A percentile compares a stretch with the other conserved stretches of the same genome.
Evolutionary conservation across 2,329 filamentous ascomycete species (phyloP).

Genomic region (Monosporascus sp.): DNA sequence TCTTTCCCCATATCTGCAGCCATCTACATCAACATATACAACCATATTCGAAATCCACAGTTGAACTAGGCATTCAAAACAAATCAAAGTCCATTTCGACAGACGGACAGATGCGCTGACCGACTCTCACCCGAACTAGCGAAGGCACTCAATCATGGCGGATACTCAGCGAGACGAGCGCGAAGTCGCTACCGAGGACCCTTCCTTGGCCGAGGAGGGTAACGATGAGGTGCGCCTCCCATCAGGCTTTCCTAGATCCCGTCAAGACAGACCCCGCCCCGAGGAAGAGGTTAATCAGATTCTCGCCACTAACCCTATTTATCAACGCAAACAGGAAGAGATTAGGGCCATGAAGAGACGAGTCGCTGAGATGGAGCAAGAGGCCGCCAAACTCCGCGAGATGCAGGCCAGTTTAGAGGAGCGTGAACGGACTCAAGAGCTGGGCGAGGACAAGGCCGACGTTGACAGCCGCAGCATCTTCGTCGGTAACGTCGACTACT

Average conservation of each 20-base stretch:
- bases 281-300: slow-evolving; percentile 8
- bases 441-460: slow-evolving; percentile 91
- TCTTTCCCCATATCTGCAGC: background rate
- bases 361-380: slow-evolving; percentile 86
- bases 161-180: slow-evolving; percentile 21
- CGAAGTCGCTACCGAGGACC: slow-evolving; percentile 24
- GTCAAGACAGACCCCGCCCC: slow-evolving; percentile 1
- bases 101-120: background rate
- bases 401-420: slow-evolving; percentile 85
- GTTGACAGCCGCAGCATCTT: slow-evolving; percentile 95
- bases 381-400: slow-evolving; percentile 78
- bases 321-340: slow-evolving; percentile 52
- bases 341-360: slow-evolving; percentile 83
- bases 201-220: slow-evolving; percentile 35
- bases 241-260: slow-evolving; percentile 9
- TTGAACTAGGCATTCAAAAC: too few species aligned
- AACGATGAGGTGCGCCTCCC: slow-evolving; percentile 41
- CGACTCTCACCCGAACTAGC: background rate
- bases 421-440: slow-evolving; percentile 75
- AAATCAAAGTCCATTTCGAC: too few species aligned
- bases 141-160: slow-evolving; percentile 16
- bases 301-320: slow-evolving; percentile 16
- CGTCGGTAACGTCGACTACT: slow-evolving; percentile 98
- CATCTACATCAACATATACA: too few species aligned
- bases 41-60: background rate